A percentile compares a stretch with the other conserved stretches of the same genome.
phyloP scores from a whole-genome alignment of 2,329 filamentous ascomycete species.

The Calonectria hongkongensis region DNA sequence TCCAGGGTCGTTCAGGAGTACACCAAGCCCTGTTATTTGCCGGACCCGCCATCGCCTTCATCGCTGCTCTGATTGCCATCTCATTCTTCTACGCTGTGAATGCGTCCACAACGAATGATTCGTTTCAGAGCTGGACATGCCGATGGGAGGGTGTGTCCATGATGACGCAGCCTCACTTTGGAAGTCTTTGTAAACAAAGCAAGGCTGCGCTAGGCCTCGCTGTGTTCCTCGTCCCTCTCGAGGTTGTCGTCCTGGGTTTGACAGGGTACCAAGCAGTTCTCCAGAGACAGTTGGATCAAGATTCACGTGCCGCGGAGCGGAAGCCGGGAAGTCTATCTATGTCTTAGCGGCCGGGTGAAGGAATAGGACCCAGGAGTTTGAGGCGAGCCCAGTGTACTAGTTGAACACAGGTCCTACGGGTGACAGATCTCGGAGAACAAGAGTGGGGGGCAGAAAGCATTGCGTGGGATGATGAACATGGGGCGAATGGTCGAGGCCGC shows the following conservation, averaged over 20 bases:
- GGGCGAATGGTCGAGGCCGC: constrained; percentile 35
- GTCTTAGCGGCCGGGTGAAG: constrained; percentile 43
- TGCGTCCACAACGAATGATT: constrained; percentile 70
- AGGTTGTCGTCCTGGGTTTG: constrained; percentile 68
- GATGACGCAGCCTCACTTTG: constrained; percentile 72
- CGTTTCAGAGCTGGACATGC: constrained; percentile 78
- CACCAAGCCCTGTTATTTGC: constrained; percentile 51
- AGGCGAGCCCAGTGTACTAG: constrained; percentile 31
- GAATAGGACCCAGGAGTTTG: constrained; percentile 35
- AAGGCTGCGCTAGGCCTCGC: constrained; percentile 72
- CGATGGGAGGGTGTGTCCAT: constrained; percentile 75
- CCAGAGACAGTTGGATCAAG: constrained; percentile 62
- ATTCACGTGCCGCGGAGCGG: constrained; percentile 53
- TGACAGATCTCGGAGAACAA: neutral
- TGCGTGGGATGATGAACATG: constrained; percentile 5
- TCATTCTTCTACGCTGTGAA: constrained; percentile 76
- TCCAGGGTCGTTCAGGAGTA: constrained; percentile 45
- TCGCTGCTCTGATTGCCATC: constrained; percentile 70
- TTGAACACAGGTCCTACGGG: neutral
- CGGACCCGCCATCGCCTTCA: constrained; percentile 56
- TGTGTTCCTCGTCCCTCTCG: constrained; percentile 74
- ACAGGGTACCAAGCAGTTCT: constrained; percentile 67
- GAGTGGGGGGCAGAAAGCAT: constrained; percentile 16
- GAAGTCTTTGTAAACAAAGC: constrained; percentile 74
- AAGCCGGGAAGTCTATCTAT: constrained; percentile 59